Base-by-base conservation (phyloP, 2,329 filamentous ascomycete species). In the Arthroderma uncinatum region DNA sequence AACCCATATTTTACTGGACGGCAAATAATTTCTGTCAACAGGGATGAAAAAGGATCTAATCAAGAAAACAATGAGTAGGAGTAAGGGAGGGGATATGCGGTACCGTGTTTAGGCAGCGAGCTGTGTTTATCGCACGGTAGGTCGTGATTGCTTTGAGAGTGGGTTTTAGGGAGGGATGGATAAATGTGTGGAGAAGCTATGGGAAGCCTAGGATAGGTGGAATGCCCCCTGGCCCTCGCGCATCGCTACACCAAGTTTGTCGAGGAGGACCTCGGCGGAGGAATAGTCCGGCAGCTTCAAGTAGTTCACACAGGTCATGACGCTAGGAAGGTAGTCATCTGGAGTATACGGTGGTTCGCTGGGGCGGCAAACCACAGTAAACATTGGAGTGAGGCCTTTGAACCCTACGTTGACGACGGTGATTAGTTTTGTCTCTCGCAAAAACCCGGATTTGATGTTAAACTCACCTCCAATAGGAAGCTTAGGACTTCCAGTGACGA, bases 271-370 rank as follows among this genome's bases (percentile, higher is more conserved):
- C 1, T 88, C 82, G 61, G 95, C 75, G 64, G 77, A 83, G 63
- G 84, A 92, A 73, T 98, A 98, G 72, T 98, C 89, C 19, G 93
- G 93, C 67, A 98, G 80, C 74, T 98, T 98, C 66, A 98, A 82
- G 70, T 98, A 98, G 73, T 98, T 98, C 73, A 95, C 93, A 71
- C 94, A 98, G 9, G 94, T 98, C 94, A 98, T 98, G 70, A 98
- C 94, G 70, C 91, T 97, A 10, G 94, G 93, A n/a, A 98, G 80
- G 67, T 97, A 98, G 74, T 98, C 93, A 68, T 98, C 93, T 3
- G 92, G 92, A 2, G 85, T 86, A 71, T 91, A 93, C 1, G 93
- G 93, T 14, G 89, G 84, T 68, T 98, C 93, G 71, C 89, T 95
- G n/a, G 92, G 92, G 73, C 96, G 96, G 79, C 93, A 97, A 44